phyloP scores from a whole-genome alignment of 768 basidiomycete species.

The Dacryopinax primogenitus region DNA sequence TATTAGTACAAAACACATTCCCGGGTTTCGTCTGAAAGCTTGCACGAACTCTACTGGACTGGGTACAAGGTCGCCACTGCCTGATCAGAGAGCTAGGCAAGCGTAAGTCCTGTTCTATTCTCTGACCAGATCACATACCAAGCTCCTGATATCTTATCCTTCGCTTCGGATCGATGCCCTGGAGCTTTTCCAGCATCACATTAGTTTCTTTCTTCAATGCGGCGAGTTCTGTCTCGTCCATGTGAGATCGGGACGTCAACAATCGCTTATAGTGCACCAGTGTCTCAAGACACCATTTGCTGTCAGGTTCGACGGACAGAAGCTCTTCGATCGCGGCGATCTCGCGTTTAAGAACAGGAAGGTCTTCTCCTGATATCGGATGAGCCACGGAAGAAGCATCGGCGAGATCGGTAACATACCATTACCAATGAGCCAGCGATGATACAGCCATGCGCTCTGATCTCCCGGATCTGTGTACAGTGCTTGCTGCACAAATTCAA shows the following conservation, averaged over 20 bases:
- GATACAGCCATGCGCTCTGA: constrained; percentile 97
- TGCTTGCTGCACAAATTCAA: constrained; percentile 82
- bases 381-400: neutral
- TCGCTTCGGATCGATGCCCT: constrained; percentile 52
- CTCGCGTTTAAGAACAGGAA: constrained; percentile 52
- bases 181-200: constrained; percentile 42
- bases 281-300: constrained; percentile 95
- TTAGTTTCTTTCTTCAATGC: constrained; percentile 35
- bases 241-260: constrained; percentile 39
- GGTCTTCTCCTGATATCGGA: constrained; percentile 40
- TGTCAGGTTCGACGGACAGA: constrained; percentile 76
- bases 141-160: constrained; percentile 50
- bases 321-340: constrained; percentile 70
- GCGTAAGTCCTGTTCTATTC: neutral
- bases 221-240: constrained; percentile 19
- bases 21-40: too few species aligned
- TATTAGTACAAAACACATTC: too few species aligned
- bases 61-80: too few species aligned
- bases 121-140: neutral
- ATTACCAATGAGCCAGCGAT: constrained; percentile 85
- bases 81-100: too few species aligned
- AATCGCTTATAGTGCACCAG: constrained; percentile 70
- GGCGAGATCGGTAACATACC: constrained; percentile 33
- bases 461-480: constrained; percentile 94
- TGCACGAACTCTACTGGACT: too few species aligned